Conservation (phyloP, 108 stramenopile species). For the Pseudonitzschia multiseries region DNA sequence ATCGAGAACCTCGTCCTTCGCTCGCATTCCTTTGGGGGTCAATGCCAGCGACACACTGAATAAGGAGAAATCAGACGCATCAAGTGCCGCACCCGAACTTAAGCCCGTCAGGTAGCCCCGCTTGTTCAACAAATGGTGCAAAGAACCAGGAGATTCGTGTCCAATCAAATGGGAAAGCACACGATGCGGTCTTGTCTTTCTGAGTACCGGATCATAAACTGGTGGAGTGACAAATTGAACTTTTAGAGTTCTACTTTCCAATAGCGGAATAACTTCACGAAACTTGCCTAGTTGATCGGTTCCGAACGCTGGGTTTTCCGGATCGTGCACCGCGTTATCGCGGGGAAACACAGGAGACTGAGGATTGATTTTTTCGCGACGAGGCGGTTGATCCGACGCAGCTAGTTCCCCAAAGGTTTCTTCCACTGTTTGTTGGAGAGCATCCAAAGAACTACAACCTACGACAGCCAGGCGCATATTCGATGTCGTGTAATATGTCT, state of each 20-base stretch:
- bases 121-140: conserved; percentile 79
- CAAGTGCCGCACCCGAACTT: conserved; percentile 72
- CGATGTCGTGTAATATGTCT: conserved; percentile 82
- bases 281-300: conserved; percentile 63
- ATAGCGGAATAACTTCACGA: conserved; percentile 83
- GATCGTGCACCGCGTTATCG: conserved; percentile 69
- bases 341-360: conserved; percentile 47
- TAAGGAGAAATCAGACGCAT: conserved; percentile 70
- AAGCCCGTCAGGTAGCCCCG: conserved; percentile 75
- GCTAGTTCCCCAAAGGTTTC: conserved; percentile 65
- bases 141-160: conserved; percentile 93
- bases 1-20: conserved; percentile 69
- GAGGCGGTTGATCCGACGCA: conserved; percentile 45
- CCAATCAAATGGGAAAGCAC: conserved; percentile 93
- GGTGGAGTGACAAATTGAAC: conserved; percentile 91
- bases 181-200: conserved; percentile 68
- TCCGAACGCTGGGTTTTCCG: conserved; percentile 64
- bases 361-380: conserved; percentile 42
- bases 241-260: conserved; percentile 80
- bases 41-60: conserved; percentile 71
- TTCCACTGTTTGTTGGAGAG: conserved; percentile 72
- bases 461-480: conserved; percentile 90
- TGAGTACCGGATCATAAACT: conserved; percentile 68
- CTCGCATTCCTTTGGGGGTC: conserved; percentile 77
- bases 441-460: conserved; percentile 80